These are phyloP conservation scores for Aspergillus proliferans DNA, from an alignment of 2,329 filamentous ascomycete species.

Conservation along the genomic window DNA sequence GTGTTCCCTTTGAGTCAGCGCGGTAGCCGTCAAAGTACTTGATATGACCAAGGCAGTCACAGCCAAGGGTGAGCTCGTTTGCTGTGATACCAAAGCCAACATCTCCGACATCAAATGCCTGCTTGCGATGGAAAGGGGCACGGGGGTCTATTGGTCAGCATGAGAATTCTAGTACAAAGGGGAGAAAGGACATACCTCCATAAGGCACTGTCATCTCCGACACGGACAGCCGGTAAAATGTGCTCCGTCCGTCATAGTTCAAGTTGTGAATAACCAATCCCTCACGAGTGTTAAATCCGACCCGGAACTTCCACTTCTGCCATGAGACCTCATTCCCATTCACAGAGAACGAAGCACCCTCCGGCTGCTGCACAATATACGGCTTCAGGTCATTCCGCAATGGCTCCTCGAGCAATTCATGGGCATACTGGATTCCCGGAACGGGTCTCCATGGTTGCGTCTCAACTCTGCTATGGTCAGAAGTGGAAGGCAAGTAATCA, in stretches of 20 bases:
- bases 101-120: constrained; percentile 65
- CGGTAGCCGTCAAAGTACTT: constrained; percentile 59
- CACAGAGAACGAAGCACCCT: constrained; percentile 58
- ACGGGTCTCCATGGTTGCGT: constrained; percentile 53
- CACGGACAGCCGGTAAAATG: constrained; percentile 62
- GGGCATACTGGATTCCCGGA: constrained; percentile 47
- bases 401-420: constrained; percentile 61
- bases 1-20: constrained; percentile 54
- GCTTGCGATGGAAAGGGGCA: constrained; percentile 63
- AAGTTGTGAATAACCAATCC: constrained; percentile 65
- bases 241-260: constrained; percentile 54
- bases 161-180: neutral
- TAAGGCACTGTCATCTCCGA: constrained; percentile 59
- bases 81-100: constrained; percentile 61
- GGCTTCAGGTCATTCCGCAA: constrained; percentile 61
- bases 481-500: constrained; percentile 62
- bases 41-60: constrained; percentile 65
- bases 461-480: constrained; percentile 53
- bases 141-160: constrained; percentile 48
- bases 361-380: constrained; percentile 58
- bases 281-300: constrained; percentile 59
- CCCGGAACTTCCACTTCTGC: constrained; percentile 61
- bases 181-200: constrained; percentile 24
- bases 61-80: constrained; percentile 64
- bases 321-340: constrained; percentile 54